Evolutionary conservation across 1,284 basidiomycete species (phyloP).

Genomic region (Pterula multifida): DNA sequence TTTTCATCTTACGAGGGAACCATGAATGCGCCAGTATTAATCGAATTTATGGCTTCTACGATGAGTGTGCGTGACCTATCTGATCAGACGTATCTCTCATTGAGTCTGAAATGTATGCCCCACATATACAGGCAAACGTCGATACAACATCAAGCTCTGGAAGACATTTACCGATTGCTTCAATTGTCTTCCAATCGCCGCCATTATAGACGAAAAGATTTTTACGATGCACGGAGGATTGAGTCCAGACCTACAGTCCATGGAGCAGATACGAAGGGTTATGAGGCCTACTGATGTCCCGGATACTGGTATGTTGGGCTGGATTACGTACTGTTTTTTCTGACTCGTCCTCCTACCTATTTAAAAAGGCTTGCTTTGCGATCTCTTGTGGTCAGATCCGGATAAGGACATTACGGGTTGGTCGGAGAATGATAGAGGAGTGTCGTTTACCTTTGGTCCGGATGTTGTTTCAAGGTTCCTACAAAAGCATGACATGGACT

Average conservation of each 20-base stretch:
- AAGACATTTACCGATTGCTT: slow-evolving; percentile 97
- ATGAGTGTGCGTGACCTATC: slow-evolving; percentile 67
- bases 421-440: slow-evolving; percentile 98
- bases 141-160: slow-evolving; percentile 97
- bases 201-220: slow-evolving; percentile 96
- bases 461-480: slow-evolving; percentile 97
- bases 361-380: slow-evolving; percentile 74
- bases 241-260: slow-evolving; percentile 94
- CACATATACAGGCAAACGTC: slow-evolving; percentile 68
- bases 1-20: slow-evolving; percentile 90
- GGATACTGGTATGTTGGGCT: slow-evolving; percentile 74
- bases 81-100: slow-evolving; percentile 4
- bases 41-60: slow-evolving; percentile 94
- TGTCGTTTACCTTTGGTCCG: slow-evolving; percentile 97
- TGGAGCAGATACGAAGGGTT: slow-evolving; percentile 99
- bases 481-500: slow-evolving; percentile 99
- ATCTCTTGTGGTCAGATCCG: slow-evolving; percentile 97
- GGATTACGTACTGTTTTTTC: slow-evolving; percentile 8
- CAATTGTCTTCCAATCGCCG: slow-evolving; percentile 91
- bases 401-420: slow-evolving; percentile 99
- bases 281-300: slow-evolving; percentile 99
- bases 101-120: slow-evolving; percentile 7
- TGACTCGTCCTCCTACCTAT: slow-evolving; percentile 10
- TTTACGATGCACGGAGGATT: slow-evolving; percentile 92
- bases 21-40: slow-evolving; percentile 94